Base-by-base conservation (phyloP, 176 grass and related monocot genomes). In the Avena atlantica region DNA sequence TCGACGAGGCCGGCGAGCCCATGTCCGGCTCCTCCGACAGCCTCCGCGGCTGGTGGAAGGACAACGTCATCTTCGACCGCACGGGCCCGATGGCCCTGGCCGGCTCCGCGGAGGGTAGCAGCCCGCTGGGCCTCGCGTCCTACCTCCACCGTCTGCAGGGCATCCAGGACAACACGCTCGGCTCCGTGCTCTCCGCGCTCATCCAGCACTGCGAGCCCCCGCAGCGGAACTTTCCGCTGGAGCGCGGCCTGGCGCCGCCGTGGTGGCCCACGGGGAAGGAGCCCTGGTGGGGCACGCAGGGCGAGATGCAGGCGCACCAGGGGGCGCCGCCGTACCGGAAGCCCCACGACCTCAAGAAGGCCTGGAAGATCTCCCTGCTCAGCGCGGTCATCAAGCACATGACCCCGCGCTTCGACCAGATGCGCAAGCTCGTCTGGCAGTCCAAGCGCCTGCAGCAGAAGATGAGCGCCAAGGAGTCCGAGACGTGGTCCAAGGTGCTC, bases 291-390 rank as follows among this genome's bases (percentile, higher is more conserved):
- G 90, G 92, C 2, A 7, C 86, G 1, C 95, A 94, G 77, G 92
- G 90, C 3, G 83, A 94, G 64, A 85, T 67, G 37, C 79, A 91
- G 73, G 88, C 81, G 0, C 74, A 93, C 44, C 91, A 89, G 49
- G 91, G 92, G 0, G 89, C 44, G 20, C 95, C 92, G 0, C 92
- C 92, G 17, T 97, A 97, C 89, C 80, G 89, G 74, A 97, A 97
- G 89, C 90, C 95, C 9, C 92, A 94, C 72, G 95, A 97, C 86
- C 89, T 97, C 6, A 93, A 91, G 89, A 97, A 97, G 79, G 92
- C 85, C 3, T 97, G 95, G 95, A 94, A 95, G 79, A 64, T 97
- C 16, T 85, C 78, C 78, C 83, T 97, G 1, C 80, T 97, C 5
- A 86, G 87, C n/a, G 87, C 92, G 0, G 92, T 97, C 40, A 93